Evolutionary conservation across 305 asterid genomes (phyloP).

Genomic region (Nicotiana rustica): DNA sequence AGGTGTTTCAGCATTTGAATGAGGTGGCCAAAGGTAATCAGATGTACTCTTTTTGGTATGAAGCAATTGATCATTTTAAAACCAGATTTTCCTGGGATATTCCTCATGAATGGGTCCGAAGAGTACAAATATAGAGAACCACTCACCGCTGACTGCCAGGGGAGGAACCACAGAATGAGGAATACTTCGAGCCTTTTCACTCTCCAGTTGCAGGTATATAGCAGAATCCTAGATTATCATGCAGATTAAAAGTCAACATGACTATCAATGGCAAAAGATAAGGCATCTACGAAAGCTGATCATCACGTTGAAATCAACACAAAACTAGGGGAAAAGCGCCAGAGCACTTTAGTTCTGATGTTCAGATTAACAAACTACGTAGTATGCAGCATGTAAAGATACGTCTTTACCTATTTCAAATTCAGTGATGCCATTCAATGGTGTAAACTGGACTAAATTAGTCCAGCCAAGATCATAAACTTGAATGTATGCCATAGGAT

Average conservation of each 20-base stretch:
- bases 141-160: constrained; percentile 93
- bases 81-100: background rate
- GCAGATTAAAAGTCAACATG: constrained; percentile 27
- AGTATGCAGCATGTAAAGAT: constrained; percentile 15
- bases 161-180: constrained; percentile 84
- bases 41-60: constrained; percentile 5
- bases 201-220: constrained; percentile 64
- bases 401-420: background rate
- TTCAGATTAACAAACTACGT: background rate
- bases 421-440: constrained; percentile 2
- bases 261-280: constrained; percentile 18
- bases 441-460: constrained; percentile 5
- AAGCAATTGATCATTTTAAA: constrained; percentile 16
- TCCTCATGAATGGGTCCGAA: background rate
- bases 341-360: background rate
- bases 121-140: constrained; percentile 5
- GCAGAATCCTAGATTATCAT: constrained; percentile 59
- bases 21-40: constrained; percentile 7
- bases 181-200: constrained; percentile 78
- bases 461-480: constrained; percentile 1
- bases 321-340: background rate
- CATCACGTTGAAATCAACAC: background rate
- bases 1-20: background rate
- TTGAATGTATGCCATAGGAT: constrained; percentile 15
- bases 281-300: background rate